These are phyloP conservation scores for Paecilomyces fulvus DNA, from an alignment of 2,329 filamentous ascomycete genomes.

Conservation along the genomic window DNA sequence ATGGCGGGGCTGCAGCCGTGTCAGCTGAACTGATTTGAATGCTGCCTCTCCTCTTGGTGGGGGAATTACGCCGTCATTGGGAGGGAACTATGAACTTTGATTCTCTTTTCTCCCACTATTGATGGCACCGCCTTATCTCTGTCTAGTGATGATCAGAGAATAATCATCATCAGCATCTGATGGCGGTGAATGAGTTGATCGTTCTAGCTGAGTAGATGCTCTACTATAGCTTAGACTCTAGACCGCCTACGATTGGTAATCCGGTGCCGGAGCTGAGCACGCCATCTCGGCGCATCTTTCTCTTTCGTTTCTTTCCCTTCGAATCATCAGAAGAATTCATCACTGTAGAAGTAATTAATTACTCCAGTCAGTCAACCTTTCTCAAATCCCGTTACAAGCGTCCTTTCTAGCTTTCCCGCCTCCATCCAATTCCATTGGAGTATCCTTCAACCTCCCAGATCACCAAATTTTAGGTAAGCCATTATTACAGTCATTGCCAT, in stretches of 20 bases:
- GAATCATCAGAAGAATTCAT: not conserved
- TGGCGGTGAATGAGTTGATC: too few species aligned
- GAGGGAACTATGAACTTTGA: too few species aligned
- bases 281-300: conserved; percentile 17
- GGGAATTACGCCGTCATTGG: too few species aligned
- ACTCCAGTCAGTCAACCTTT: not conserved
- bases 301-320: not conserved
- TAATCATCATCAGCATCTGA: too few species aligned
- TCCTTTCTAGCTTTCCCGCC: not conserved
- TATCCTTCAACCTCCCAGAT: not conserved
- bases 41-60: not conserved
- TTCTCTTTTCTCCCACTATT: too few species aligned
- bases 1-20: not conserved
- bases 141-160: too few species aligned
- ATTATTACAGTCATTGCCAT: too few species aligned
- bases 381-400: not conserved
- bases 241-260: conserved; percentile 24
- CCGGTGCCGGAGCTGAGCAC: conserved; percentile 15
- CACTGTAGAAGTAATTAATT: not conserved
- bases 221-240: conserved; percentile 11
- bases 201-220: not conserved
- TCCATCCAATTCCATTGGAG: not conserved
- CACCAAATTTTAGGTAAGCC: not conserved
- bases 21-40: not conserved
- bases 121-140: too few species aligned